Evolutionary conservation across 345 rosid species (phyloP), one percentile per base, ranked within the genome.

Genomic region (Fremontodendron californicum): DNA sequence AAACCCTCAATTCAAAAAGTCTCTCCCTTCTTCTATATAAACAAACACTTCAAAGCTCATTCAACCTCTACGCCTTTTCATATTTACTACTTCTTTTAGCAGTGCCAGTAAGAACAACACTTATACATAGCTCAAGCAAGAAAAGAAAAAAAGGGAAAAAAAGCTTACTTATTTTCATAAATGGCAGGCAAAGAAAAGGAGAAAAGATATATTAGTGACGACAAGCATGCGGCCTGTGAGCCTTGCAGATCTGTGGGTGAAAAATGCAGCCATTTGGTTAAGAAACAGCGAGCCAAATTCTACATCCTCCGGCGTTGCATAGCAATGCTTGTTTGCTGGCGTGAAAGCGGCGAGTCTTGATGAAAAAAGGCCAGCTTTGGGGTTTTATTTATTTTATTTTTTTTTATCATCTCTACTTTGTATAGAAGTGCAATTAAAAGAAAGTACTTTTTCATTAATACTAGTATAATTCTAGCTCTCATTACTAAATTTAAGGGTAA

Each of bases 261-360:
- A 84, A 92, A 92, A 83, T 92, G 97, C 77, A 88, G 87, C 85
- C 94, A 92, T 80, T 45, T 86, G 80, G 92, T 89, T 78, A 92
- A 90, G 89, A 92, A 87, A 83, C 97, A 92, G 75, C 77, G 93
- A 19, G 88, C 92, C 43, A 90, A 86, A 78, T 89, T 92, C 85
- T 92, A 90, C 82, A 89, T 92, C 85, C 86, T 92, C 77, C 89
- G 94, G 55, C 92, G 97, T 55, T 92, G 97, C 85, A 83, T 92
- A 37, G 91, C 94, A 29, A 88, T 92, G 90, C 88, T 92, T 49
- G 75, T 92, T 46, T 92, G 97, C 68, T 89, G 91, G 81, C 93
- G 86, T 35, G 91, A 86, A 69, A 88, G 84, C 13, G 81, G 71
- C 67, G 87, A 83, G 0, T 65, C 73, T 68, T 79, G 74, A 45